phyloP scores from a whole-genome alignment of 495 filamentous ascomycete genomes.

The Penicillium macrosclerotiorum region DNA sequence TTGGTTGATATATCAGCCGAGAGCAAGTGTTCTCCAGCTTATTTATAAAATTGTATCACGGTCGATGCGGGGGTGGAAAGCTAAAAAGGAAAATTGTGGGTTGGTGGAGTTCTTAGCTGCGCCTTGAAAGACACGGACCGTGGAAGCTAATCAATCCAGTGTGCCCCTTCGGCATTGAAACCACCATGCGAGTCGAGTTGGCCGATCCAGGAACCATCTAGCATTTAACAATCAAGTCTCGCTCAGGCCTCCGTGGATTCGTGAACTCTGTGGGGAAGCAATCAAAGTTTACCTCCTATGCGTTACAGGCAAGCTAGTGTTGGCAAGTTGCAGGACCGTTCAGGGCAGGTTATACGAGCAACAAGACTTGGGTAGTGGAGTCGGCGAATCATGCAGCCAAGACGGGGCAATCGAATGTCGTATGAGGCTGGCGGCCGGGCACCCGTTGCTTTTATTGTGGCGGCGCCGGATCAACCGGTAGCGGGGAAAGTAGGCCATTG shows the following conservation, averaged over 20 bases:
- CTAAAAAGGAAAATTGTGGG: too few species aligned
- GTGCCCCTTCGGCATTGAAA: not conserved
- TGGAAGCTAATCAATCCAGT: not conserved
- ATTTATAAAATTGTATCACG: too few species aligned
- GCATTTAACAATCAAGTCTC: conserved; percentile 5
- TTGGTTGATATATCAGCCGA: not conserved
- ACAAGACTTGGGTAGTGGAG: not conserved
- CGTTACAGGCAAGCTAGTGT: not conserved
- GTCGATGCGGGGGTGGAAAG: too few species aligned
- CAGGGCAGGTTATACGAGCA: conserved; percentile 10
- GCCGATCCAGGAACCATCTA: conserved; percentile 21
- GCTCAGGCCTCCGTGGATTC: conserved; percentile 7
- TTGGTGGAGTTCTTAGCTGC: not conserved
- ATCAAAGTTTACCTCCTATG: conserved; percentile 7
- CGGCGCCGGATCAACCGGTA: conserved; percentile 11
- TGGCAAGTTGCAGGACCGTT: not conserved
- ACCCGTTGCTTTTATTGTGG: conserved; percentile 1
- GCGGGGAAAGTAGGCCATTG: not conserved
- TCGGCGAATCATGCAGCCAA: conserved; percentile 1
- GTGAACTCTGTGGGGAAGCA: conserved; percentile 21
- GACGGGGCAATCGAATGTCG: conserved; percentile 9
- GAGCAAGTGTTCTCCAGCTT: too few species aligned
- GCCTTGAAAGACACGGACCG: not conserved
- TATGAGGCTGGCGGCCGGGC: conserved; percentile 10
- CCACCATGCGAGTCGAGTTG: conserved; percentile 4